These are phyloP conservation scores for Entoloma clypeatum DNA, from an alignment of 1,284 basidiomycete genomes.

Conservation along the genomic window DNA sequence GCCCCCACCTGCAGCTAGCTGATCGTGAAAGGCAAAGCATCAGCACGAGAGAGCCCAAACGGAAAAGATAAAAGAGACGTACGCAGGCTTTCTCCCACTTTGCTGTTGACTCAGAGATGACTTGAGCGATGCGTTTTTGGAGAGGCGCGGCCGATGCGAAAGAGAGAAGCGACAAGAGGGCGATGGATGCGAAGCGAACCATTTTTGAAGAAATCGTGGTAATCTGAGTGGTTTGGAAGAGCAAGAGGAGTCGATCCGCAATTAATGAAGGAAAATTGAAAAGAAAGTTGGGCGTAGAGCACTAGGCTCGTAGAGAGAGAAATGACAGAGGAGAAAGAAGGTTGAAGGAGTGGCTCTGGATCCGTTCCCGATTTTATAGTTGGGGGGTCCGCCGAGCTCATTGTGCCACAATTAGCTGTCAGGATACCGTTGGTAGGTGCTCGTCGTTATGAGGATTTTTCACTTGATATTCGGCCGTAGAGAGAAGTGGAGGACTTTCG, in stretches of 20 bases:
- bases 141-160: conserved; percentile 32
- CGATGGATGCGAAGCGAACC: conserved; percentile 7
- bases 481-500: no score
- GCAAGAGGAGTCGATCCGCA: background rate
- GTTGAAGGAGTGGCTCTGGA: no score
- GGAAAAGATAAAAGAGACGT: conserved; percentile 18
- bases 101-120: conserved; percentile 36
- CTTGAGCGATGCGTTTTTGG: conserved; percentile 43
- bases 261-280: background rate
- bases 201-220: conserved; percentile 8
- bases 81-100: conserved; percentile 46
- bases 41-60: background rate
- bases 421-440: no score
- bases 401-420: no score
- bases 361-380: no score
- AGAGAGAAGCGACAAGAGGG: conserved; percentile 30
- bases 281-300: conserved; percentile 10
- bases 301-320: conserved; percentile 9
- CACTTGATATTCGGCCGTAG: no score
- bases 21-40: background rate
- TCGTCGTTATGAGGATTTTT: no score
- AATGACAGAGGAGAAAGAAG: conserved; percentile 2
- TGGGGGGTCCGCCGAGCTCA: no score
- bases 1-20: conserved; percentile 49
- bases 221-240: background rate